A percentile compares a stretch with the other conserved stretches of the same genome.
phyloP scores from a whole-genome alignment of 768 basidiomycete genomes.

The Tulasnella sp. region DNA sequence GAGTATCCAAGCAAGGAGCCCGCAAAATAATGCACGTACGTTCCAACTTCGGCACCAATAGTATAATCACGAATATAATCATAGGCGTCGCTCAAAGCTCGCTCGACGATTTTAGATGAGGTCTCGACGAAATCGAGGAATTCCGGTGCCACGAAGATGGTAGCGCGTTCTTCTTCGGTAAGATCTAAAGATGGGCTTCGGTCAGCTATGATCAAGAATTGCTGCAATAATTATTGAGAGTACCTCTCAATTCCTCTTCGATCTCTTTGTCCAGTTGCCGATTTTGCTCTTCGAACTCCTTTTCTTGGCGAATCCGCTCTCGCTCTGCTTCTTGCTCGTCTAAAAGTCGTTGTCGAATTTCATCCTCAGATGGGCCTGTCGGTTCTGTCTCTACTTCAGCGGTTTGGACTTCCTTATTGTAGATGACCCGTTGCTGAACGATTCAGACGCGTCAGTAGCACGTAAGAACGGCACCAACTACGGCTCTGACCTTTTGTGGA shows the following conservation, averaged over 20 bases:
- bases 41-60: slow-evolving; percentile 76
- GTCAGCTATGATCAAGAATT: not conserved
- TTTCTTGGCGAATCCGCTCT: slow-evolving; percentile 52
- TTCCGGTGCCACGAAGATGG: slow-evolving; percentile 81
- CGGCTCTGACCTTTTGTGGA: slow-evolving; percentile 65
- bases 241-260: slow-evolving; percentile 80
- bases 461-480: slow-evolving; percentile 27
- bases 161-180: slow-evolving; percentile 76
- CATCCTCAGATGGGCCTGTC: slow-evolving; percentile 57
- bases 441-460: slow-evolving; percentile 29
- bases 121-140: slow-evolving; percentile 92
- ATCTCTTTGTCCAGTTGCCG: slow-evolving; percentile 80
- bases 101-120: slow-evolving; percentile 90
- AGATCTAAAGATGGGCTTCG: slow-evolving; percentile 52
- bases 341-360: slow-evolving; percentile 65
- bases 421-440: slow-evolving; percentile 66
- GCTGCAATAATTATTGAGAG: not conserved
- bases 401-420: slow-evolving; percentile 84
- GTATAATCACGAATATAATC: slow-evolving; percentile 97
- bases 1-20: not conserved
- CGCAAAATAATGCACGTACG: slow-evolving; percentile 49
- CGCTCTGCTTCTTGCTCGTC: slow-evolving; percentile 69
- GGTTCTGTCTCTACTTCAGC: slow-evolving; percentile 56
- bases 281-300: slow-evolving; percentile 77
- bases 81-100: slow-evolving; percentile 91